phyloP scores from a whole-genome alignment of 2,329 filamentous ascomycete species.

The Nigrospora osmanthi region DNA sequence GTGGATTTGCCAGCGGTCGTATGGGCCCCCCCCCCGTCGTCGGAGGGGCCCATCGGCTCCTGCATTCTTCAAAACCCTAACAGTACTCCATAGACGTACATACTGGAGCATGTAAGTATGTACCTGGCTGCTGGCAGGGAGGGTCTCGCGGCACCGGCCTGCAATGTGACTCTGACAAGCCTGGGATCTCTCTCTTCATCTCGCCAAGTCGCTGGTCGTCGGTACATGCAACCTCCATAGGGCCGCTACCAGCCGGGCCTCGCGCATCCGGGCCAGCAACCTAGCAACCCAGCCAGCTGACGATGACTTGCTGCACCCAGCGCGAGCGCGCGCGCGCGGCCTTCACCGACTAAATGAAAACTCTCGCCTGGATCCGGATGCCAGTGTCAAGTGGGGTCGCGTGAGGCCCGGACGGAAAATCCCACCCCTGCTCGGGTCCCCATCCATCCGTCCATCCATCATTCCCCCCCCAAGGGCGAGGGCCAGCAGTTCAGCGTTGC shows the following conservation, averaged over 20 bases:
- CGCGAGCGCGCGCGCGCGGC: no score
- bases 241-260: not conserved
- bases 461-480: not conserved
- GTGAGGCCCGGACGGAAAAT: slow-evolving; percentile 2
- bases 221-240: not conserved
- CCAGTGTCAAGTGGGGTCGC: not conserved
- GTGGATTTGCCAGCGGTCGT: not conserved
- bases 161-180: slow-evolving; percentile 2
- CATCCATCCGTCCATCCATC: no score
- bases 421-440: not conserved
- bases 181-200: not conserved
- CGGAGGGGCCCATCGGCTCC: not conserved
- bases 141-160: not conserved
- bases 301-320: not conserved
- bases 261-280: not conserved
- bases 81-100: not conserved
- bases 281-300: not conserved
- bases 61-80: not conserved
- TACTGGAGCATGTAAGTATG: not conserved
- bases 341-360: slow-evolving; percentile 1
- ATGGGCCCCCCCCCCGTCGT: no score
- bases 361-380: not conserved
- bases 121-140: not conserved
- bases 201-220: not conserved
- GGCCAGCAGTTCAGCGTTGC: not conserved